Conservation (phyloP, 208 protist genomes). For the Leishmania martiniquensis region DNA sequence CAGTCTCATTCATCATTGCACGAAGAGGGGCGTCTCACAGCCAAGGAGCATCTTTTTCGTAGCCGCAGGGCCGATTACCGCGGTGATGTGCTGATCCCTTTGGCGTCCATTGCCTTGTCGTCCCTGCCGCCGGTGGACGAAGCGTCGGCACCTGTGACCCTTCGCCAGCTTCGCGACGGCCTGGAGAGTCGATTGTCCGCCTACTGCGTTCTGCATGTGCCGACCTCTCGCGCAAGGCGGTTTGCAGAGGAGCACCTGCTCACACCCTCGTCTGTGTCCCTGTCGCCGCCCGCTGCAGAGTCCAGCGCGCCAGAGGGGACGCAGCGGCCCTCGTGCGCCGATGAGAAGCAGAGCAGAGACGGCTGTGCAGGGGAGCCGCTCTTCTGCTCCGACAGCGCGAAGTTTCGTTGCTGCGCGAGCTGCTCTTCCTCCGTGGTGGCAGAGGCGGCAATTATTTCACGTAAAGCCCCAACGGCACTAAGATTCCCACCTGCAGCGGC, state of each 20-base stretch:
- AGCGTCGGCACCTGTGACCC: neutral
- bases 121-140: neutral
- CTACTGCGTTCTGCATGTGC: constrained; percentile 51
- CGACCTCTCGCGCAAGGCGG: neutral
- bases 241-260: constrained; percentile 23
- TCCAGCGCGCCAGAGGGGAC: neutral
- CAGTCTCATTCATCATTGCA: neutral
- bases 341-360: neutral
- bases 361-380: neutral
- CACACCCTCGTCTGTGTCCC: neutral
- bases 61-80: constrained; percentile 28
- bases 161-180: constrained; percentile 20
- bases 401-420: constrained; percentile 1
- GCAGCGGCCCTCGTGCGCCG: neutral
- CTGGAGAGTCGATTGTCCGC: constrained; percentile 48
- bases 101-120: constrained; percentile 2
- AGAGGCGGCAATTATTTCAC: neutral
- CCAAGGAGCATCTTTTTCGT: constrained; percentile 10
- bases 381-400: neutral
- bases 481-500: neutral
- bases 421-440: constrained; percentile 11
- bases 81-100: constrained; percentile 30
- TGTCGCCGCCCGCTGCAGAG: neutral
- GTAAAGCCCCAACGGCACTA: neutral
- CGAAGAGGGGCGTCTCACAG: neutral